phyloP scores from a whole-genome alignment of 2,329 filamentous ascomycete species.

The Hortaea sp. region DNA sequence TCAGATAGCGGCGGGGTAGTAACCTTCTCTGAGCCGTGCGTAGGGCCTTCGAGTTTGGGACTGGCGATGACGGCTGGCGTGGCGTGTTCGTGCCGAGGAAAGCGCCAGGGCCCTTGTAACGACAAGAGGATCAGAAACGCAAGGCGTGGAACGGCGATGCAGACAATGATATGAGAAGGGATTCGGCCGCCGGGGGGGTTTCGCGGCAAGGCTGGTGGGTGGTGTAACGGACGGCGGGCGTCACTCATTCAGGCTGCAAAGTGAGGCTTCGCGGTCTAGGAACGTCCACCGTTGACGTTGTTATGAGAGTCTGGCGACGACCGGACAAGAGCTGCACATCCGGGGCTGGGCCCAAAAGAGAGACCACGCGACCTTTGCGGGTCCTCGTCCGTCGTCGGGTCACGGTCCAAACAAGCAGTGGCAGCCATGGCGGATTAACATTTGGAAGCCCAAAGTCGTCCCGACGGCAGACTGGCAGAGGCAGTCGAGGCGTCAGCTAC shows the following conservation, averaged over 20 bases:
- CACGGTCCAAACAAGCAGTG: too few relatives aligned
- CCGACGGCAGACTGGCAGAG: not conserved
- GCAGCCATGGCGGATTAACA: too few relatives aligned
- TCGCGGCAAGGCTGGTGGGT: not conserved
- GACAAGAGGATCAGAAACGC: constrained; percentile 14
- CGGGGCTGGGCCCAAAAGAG: too few relatives aligned
- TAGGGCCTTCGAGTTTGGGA: constrained; percentile 1
- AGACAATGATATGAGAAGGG: not conserved
- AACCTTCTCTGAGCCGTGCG: constrained; percentile 1
- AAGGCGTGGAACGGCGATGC: constrained; percentile 15
- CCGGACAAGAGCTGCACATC: too few relatives aligned
- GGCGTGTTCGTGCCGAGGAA: constrained; percentile 12
- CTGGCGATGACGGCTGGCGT: constrained; percentile 7
- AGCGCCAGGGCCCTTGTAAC: constrained; percentile 8
- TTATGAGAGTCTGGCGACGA: too few relatives aligned
- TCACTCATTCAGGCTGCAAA: not conserved
- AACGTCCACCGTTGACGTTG: too few relatives aligned
- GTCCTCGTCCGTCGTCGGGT: too few relatives aligned
- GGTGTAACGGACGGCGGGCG: not conserved
- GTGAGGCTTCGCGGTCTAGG: too few relatives aligned
- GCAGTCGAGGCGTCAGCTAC: not conserved
- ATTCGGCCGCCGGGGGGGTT: not conserved
- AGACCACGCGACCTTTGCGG: too few relatives aligned
- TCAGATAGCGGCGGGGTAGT: constrained; percentile 8
- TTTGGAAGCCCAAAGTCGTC: too few relatives aligned